phyloP scores from a whole-genome alignment of 2,329 filamentous ascomycete species.

The Xylariaceae sp. region DNA sequence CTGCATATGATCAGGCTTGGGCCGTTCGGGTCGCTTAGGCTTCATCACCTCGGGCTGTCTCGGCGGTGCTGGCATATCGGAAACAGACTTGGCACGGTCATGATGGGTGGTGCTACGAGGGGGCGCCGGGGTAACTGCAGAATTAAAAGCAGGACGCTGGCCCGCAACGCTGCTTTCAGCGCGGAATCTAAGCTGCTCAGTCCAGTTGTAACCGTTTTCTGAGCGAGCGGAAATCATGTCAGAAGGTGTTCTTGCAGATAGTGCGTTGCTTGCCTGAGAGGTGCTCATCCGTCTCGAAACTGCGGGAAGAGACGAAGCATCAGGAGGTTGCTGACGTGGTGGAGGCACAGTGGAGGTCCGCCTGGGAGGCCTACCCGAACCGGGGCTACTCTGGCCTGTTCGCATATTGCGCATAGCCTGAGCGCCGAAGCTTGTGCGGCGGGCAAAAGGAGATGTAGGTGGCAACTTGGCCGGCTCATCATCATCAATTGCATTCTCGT shows the following conservation, averaged over 20 bases:
- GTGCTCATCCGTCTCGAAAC: conserved; percentile 34
- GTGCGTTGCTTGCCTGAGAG: conserved; percentile 58
- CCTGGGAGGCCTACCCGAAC: conserved; percentile 54
- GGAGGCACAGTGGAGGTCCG: conserved; percentile 29
- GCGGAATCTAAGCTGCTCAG: conserved; percentile 87
- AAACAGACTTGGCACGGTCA: conserved; percentile 66
- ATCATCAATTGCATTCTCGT: conserved; percentile 72
- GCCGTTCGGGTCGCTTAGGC: conserved; percentile 45
- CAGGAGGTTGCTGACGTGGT: conserved; percentile 33
- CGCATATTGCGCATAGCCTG: conserved; percentile 71
- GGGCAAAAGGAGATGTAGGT: conserved; percentile 70
- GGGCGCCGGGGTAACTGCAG: conserved; percentile 38
- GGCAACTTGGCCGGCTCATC: conserved; percentile 57
- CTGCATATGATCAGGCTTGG: conserved; percentile 89
- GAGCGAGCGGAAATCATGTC: conserved; percentile 58
- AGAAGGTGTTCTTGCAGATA: conserved; percentile 58
- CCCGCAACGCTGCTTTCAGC: conserved; percentile 73
- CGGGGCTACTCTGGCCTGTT: conserved; percentile 54
- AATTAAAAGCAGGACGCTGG: conserved; percentile 53
- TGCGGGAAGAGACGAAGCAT: conserved; percentile 35
- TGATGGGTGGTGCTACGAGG: conserved; percentile 46
- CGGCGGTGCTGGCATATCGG: conserved; percentile 57
- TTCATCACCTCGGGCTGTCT: conserved; percentile 45
- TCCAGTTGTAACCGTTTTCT: conserved; percentile 97
- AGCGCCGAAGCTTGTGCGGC: conserved; percentile 86